Conservation (phyloP, 192 early-diverging fungal species). For the Coemansia sp. region DNA sequence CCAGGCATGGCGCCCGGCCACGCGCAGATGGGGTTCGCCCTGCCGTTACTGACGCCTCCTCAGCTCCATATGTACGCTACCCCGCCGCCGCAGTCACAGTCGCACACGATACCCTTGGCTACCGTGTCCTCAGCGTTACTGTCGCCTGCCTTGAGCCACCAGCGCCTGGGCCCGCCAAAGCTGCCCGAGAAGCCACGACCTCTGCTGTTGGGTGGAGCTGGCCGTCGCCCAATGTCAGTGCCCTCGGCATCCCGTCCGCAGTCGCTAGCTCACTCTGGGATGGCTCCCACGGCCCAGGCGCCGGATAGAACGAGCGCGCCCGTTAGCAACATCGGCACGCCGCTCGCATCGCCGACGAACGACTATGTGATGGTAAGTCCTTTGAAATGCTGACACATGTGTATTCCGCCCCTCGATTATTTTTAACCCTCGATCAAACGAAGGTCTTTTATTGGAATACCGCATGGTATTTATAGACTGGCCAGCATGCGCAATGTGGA, state of each 20-base stretch:
- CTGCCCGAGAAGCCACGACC: conserved; percentile 35
- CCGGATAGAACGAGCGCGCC: conserved; percentile 11
- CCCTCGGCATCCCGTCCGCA: conserved; percentile 3
- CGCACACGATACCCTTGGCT: background rate
- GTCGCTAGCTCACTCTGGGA: background rate
- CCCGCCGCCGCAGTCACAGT: background rate
- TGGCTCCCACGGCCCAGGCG: conserved; percentile 4
- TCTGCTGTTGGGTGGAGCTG: background rate
- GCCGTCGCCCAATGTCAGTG: conserved; percentile 13
- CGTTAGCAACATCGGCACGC: background rate
- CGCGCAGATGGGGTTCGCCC: conserved; percentile 22
- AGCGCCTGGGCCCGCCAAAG: conserved; percentile 1
- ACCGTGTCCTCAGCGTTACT: background rate
- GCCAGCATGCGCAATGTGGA: background rate
- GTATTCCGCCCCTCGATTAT: background rate
- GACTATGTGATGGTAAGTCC: conserved; percentile 33
- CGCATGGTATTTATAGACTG: conserved; percentile 16
- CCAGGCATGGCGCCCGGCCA: conserved; percentile 11
- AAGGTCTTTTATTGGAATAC: background rate
- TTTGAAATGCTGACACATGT: background rate
- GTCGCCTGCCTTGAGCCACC: background rate
- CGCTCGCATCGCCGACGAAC: conserved; percentile 5
- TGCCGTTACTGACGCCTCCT: conserved; percentile 8
- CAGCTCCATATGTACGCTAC: background rate
- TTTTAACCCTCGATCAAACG: conserved; percentile 1